Evolutionary conservation across 2,329 filamentous ascomycete species (phyloP), one percentile per base, ranked within the genome.

Genomic region (Calonectria naviculata): DNA sequence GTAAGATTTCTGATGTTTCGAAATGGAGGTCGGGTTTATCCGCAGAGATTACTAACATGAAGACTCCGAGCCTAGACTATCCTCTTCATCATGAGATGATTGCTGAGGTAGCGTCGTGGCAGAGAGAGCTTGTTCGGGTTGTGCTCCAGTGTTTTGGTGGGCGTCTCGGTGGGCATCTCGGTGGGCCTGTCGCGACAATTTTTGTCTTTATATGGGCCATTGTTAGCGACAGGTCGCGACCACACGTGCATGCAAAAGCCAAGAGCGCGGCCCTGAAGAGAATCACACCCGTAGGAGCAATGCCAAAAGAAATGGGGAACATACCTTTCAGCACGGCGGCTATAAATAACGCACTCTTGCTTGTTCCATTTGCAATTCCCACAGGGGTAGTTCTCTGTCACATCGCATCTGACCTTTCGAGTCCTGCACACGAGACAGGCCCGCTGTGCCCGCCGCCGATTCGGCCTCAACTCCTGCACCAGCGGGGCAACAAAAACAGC

Each of bases 331-430:
- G 41, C 29, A 3, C 54, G 64, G 46, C 44, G 52, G 15, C 31
- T 47, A 36, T 64, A 64, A 12, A 73, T 44, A 41, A 71, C 38
- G 41, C 66, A 70, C 74, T 93, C 91, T 64, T 94, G 92, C 79
- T 93, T 91, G 82, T 94, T 93, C 85, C 93, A 89, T 73, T 93
- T 88, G 84, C 94, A 97, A 83, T 97, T 97, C 58, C 93, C 95
- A 83, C 94, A 97, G 1, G 94, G 94, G 44, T 92, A 92, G 54
- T 93, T 92, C 82, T 97, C 94, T 71, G 96, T 94, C 68, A 97
- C 95, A 85, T 98, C 95, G 86, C 95, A 98, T 67, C 95, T 90
- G 34, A 98, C 95, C 82, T 98, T 98, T 79, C 95, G 91, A 65
- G 93, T 91, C 78, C 95, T 90, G 83, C 95, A 97, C 76, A 93